Conservation (phyloP, 441 rosid species). For the Erysimum pusillum region DNA sequence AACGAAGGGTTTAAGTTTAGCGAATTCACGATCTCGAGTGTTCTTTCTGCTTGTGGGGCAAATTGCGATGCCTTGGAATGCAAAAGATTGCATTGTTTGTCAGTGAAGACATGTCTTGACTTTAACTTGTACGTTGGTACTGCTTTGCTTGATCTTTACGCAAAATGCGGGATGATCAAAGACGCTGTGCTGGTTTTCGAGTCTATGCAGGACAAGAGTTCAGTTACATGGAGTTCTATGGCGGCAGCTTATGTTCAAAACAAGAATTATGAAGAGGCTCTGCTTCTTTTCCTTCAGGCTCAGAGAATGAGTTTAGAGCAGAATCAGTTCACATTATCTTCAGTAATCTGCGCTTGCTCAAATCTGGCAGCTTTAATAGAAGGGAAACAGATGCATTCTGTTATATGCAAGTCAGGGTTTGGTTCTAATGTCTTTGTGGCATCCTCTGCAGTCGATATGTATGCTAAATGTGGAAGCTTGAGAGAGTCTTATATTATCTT, state of each 20-base stretch:
- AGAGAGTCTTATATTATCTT: slow-evolving; percentile 67
- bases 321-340: slow-evolving; percentile 69
- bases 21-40: slow-evolving; percentile 77
- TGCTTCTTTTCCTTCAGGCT: slow-evolving; percentile 54
- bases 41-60: slow-evolving; percentile 70
- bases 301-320: slow-evolving; percentile 54
- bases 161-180: slow-evolving; percentile 64
- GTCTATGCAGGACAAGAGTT: slow-evolving; percentile 67
- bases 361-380: slow-evolving; percentile 66
- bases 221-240: slow-evolving; percentile 90
- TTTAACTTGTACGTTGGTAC: slow-evolving; percentile 70
- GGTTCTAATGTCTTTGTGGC: slow-evolving; percentile 59
- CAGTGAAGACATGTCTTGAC: slow-evolving; percentile 62
- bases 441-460: slow-evolving; percentile 79
- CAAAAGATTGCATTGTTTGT: slow-evolving; percentile 70
- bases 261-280: slow-evolving; percentile 75
- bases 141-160: slow-evolving; percentile 82
- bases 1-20: slow-evolving; percentile 54
- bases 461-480: slow-evolving; percentile 78
- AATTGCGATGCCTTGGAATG: slow-evolving; percentile 54
- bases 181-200: slow-evolving; percentile 70
- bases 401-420: slow-evolving; percentile 67
- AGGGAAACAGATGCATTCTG: slow-evolving; percentile 72
- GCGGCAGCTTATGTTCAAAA: slow-evolving; percentile 75
- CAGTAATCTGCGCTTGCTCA: slow-evolving; percentile 73